Conservation (phyloP, 2,329 filamentous ascomycete genomes). For the Cordyceps militaris region DNA sequence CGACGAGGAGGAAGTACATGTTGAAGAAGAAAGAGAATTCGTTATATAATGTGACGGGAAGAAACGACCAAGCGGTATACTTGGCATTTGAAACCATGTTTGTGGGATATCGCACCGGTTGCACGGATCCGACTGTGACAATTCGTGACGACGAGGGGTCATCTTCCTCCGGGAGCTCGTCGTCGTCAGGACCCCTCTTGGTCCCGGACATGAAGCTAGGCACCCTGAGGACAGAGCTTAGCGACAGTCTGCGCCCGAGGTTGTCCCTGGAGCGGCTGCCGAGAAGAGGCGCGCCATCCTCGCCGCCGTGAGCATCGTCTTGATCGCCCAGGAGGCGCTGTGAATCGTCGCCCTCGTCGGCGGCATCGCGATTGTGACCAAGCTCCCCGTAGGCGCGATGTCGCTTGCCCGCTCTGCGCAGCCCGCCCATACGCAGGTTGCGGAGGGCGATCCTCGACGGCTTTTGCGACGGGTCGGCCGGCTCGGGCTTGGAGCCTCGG, state of each 20-base stretch:
- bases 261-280: constrained; percentile 26
- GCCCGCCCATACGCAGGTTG: constrained; percentile 59
- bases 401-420: constrained; percentile 50
- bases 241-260: constrained; percentile 20
- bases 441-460: constrained; percentile 61
- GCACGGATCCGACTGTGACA: constrained; percentile 67
- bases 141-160: constrained; percentile 65
- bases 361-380: constrained; percentile 47
- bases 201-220: constrained; percentile 26
- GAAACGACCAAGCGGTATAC: constrained; percentile 90
- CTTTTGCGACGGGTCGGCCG: constrained; percentile 33
- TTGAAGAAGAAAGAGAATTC: constrained; percentile 99
- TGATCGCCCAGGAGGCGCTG: constrained; percentile 58
- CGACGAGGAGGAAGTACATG: constrained; percentile 95
- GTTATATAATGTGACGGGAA: constrained; percentile 92
- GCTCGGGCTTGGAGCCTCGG: constrained; percentile 25
- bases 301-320: constrained; percentile 54
- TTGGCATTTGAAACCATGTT: constrained; percentile 96
- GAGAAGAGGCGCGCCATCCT: constrained; percentile 66
- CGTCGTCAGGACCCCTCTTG: constrained; percentile 27
- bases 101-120: constrained; percentile 71
- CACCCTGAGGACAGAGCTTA: constrained; percentile 19
- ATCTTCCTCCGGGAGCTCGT: constrained; percentile 46
- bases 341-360: constrained; percentile 65
- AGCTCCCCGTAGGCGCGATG: constrained; percentile 53